phyloP scores from a whole-genome alignment of 345 rosid genomes.

The Brassica napus region Da-Ae NC_063439.1:10390501-10391000 shows the following conservation, averaged over 20 bases:
- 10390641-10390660: too few species aligned
- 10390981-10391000: conserved; percentile 12
- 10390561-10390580: too few species aligned
- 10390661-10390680: too few species aligned
- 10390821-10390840: neutral
- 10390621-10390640: too few species aligned
- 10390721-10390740: conserved; percentile 8
- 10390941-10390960: conserved; percentile 40
- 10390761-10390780: conserved; percentile 20
- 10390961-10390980: conserved; percentile 1
- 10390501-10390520: too few species aligned
- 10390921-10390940: conserved; percentile 29
- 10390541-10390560: too few species aligned
- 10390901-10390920: conserved; percentile 24
- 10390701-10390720: neutral
- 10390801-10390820: conserved; percentile 7
- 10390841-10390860: conserved; percentile 8
- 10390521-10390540: too few species aligned
- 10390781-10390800: conserved; percentile 17
- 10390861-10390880: neutral
- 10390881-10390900: conserved; percentile 9
- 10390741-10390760: conserved; percentile 19
- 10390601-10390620: too few species aligned
- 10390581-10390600: too few species aligned
- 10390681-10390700: too few species aligned